These are phyloP conservation scores for Diphasiastrum complanatum DNA, from an alignment of 83 land plant genomes.

Conservation along the genomic window DNA sequence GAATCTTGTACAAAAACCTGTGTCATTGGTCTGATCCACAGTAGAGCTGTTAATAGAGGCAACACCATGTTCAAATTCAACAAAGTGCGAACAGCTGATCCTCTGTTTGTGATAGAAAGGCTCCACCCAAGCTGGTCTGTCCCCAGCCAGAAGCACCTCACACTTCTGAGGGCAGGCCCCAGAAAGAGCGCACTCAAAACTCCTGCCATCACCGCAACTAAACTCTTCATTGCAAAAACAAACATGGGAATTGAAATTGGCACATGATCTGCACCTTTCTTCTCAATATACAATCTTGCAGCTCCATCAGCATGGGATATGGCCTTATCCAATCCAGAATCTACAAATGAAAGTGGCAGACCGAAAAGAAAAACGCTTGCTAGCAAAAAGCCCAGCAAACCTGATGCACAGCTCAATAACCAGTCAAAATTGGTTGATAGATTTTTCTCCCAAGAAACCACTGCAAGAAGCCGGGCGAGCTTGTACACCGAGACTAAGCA, in stretches of 20 bases:
- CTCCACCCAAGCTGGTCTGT: constrained; percentile 70
- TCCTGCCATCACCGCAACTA: constrained; percentile 42
- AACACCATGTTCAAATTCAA: constrained; percentile 34
- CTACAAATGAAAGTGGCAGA: constrained; percentile 21
- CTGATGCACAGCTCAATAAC: constrained; percentile 42
- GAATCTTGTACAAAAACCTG: constrained; percentile 12
- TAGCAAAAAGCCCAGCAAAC: constrained; percentile 41
- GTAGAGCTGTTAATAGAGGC: constrained; percentile 35
- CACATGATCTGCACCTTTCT: not conserved
- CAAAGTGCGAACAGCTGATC: constrained; percentile 28
- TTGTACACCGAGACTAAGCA: constrained; percentile 30
- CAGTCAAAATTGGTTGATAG: constrained; percentile 44
- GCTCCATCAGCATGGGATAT: not conserved
- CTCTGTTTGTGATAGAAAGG: constrained; percentile 46
- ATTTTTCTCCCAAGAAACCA: constrained; percentile 43
- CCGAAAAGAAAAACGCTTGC: constrained; percentile 27
- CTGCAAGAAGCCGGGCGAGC: constrained; percentile 22
- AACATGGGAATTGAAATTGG: constrained; percentile 2
- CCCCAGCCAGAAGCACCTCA: constrained; percentile 68
- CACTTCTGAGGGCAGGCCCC: constrained; percentile 40
- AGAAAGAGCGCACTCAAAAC: constrained; percentile 39
- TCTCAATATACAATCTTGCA: constrained; percentile 7
- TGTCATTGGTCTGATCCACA: constrained; percentile 60
- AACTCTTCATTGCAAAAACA: constrained; percentile 21
- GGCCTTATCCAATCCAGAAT: constrained; percentile 24